Base-by-base conservation (phyloP, 2,329 filamentous ascomycete genomes). In the Ophiognomonia clavigignenti-juglandacearum region DNA sequence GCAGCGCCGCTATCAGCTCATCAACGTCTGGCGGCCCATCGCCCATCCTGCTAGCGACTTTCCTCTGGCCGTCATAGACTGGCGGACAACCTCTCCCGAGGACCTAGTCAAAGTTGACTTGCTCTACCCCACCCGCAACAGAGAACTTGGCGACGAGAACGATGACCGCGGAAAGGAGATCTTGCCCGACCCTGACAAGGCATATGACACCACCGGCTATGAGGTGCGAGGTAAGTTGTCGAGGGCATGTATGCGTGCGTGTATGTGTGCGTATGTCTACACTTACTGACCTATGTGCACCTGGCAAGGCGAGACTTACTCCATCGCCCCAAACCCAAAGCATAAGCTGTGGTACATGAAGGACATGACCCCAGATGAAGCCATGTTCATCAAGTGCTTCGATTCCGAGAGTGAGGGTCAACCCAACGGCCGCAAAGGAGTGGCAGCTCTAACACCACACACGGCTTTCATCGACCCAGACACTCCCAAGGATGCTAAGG, bases 21-120 rank as follows among this genome's bases (percentile, higher is more conserved):
- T 86, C 61, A 86, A 87, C 53, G 82, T 86, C 14, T 86, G 83
- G 83, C 72, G 83, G 31, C 83, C 83, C 0, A 84, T 86, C 54
- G 71, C 74, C 24, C 73, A 83, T 57, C 65, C 78, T 0, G 81
- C 82, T 3, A 70, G 71, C 0, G 82, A 86, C 57, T 77, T 75
- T 54, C 83, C 83, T 14, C 68, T 87, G 4, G 82, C 80, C 0
- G 75, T 86, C 1, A 68, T 85, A 8, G 82, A 86, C 59, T 83
- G 80, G 75, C 74, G 79, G 20, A 74, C 71, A 1, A 83, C 80
- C 0, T 56, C 59, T n/a, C 74, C 76, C 0, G 59, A 61, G 1
- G 82, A 86, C 53, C 77, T 85, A 44, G 64, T 84, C 10, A 71
- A 75, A 2, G 76, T 85, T 3, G 74, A 82, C 46, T 65, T 86